These are phyloP conservation scores for Grifola frondosa DNA, from an alignment of 1,284 basidiomycete species.

Conservation along the genomic window DNA sequence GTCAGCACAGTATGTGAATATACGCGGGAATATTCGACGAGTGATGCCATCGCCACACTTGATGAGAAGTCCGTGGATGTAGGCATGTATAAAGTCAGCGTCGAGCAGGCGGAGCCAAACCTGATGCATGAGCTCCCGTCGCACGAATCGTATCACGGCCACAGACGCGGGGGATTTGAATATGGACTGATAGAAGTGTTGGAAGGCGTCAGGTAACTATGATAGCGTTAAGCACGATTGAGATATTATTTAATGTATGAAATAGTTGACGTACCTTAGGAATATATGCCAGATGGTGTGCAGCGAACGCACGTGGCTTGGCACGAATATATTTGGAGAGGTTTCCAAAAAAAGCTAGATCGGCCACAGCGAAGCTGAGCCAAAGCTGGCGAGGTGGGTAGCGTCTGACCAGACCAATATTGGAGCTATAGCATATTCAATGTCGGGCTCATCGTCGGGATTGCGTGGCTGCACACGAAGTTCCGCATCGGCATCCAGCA, in stretches of 20 bases:
- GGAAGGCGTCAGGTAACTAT: conserved; percentile 27
- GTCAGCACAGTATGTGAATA: conserved; percentile 30
- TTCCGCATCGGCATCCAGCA: conserved; percentile 13
- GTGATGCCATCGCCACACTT: conserved; percentile 22
- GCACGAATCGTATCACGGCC: conserved; percentile 19
- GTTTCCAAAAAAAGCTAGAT: conserved; percentile 18
- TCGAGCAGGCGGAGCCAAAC: conserved; percentile 24
- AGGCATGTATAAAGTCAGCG: conserved; percentile 21
- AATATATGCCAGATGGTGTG: conserved; percentile 30
- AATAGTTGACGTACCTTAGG: conserved; percentile 22
- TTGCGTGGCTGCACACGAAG: conserved; percentile 13
- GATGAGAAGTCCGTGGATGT: conserved; percentile 25
- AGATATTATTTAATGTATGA: not conserved
- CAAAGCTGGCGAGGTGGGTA: conserved; percentile 19
- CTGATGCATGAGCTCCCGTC: conserved; percentile 25
- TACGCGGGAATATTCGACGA: conserved; percentile 22
- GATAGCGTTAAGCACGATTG: no score
- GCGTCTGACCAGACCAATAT: conserved; percentile 38
- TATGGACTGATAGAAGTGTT: conserved; percentile 22
- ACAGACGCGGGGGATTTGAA: conserved; percentile 10
- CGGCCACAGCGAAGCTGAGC: conserved; percentile 11
- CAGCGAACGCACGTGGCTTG: conserved; percentile 13
- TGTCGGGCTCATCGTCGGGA: conserved; percentile 2
- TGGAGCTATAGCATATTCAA: conserved; percentile 26
- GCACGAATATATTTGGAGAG: conserved; percentile 22